A percentile compares a stretch with the other conserved stretches of the same genome.
These are phyloP conservation scores for Rhexocercosporidium sp. DNA, from an alignment of 2,329 filamentous ascomycete species.

Conservation along the genomic window DNA sequence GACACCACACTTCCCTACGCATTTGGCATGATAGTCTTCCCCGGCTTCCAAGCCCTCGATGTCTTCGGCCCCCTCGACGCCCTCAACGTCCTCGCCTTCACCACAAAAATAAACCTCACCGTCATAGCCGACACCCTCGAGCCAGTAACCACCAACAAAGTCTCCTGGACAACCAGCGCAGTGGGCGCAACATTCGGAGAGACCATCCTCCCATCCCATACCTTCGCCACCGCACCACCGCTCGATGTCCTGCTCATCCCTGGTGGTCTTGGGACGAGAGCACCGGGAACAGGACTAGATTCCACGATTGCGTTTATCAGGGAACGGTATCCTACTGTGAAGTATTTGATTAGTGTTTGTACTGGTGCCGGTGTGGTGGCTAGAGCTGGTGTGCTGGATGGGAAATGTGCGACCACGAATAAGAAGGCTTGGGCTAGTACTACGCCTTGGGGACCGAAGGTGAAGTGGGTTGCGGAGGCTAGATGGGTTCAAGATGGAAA, in stretches of 20 bases:
- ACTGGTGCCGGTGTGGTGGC: conserved; percentile 58
- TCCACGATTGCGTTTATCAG: background rate
- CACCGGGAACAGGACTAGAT: background rate
- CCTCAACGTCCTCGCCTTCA: conserved; percentile 36
- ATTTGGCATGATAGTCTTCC: conserved; percentile 48
- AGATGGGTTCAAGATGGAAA: conserved; percentile 8
- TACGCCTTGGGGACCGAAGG: background rate
- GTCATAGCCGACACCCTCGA: conserved; percentile 36
- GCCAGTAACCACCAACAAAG: conserved; percentile 26
- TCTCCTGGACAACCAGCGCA: background rate
- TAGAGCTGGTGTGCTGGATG: conserved; percentile 7
- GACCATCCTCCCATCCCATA: conserved; percentile 12
- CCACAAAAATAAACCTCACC: conserved; percentile 33
- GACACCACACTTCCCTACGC: conserved; percentile 38
- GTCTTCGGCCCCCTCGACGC: conserved; percentile 42
- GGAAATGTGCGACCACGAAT: conserved; percentile 12
- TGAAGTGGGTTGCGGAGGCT: conserved; percentile 6
- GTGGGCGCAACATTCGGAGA: conserved; percentile 2
- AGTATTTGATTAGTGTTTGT: conserved; percentile 67
- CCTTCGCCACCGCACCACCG: conserved; percentile 7
- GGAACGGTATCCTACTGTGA: background rate
- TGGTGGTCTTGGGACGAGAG: conserved; percentile 5
- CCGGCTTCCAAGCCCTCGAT: conserved; percentile 41
- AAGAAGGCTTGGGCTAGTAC: conserved; percentile 3
- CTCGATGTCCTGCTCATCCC: conserved; percentile 17